Conservation (phyloP, 257 asterid genomes). For the Dorcoceras hygrometricum region DNA sequence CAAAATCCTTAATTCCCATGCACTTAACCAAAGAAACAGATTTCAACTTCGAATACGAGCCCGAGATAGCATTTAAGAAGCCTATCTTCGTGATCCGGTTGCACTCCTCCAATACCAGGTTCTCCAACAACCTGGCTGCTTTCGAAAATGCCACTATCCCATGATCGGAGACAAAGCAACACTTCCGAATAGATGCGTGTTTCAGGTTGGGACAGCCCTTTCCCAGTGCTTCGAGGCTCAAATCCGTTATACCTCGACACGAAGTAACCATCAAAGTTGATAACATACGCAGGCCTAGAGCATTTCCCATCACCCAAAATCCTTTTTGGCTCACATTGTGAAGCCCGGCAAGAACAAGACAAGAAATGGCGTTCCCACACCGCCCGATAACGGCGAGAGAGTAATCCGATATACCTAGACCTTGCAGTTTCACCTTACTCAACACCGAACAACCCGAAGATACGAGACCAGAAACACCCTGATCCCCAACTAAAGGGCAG, state of each 20-base stretch:
- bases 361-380: constrained; percentile 62
- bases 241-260: constrained; percentile 66
- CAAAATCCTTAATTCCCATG: constrained; percentile 65
- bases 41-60: constrained; percentile 56
- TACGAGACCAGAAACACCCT: constrained; percentile 63
- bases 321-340: constrained; percentile 78
- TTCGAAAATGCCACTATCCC: constrained; percentile 71
- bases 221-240: constrained; percentile 68
- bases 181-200: constrained; percentile 60
- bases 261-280: constrained; percentile 57
- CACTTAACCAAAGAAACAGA: constrained; percentile 71
- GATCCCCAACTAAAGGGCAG: constrained; percentile 77
- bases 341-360: constrained; percentile 60
- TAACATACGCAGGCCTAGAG: constrained; percentile 57
- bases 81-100: constrained; percentile 69
- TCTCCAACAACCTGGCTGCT: constrained; percentile 56
- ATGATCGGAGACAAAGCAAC: constrained; percentile 65
- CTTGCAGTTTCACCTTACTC: constrained; percentile 70
- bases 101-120: constrained; percentile 84
- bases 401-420: constrained; percentile 61
- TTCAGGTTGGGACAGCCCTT: constrained; percentile 64
- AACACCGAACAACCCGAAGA: constrained; percentile 45
- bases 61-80: constrained; percentile 58
- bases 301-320: constrained; percentile 91
- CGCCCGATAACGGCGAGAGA: constrained; percentile 84